Percentiles rank a stretch among this genome's conserved stretches.
phyloP scores from a whole-genome alignment of 768 basidiomycete species.

The Termitomyces titanicus region DNA sequence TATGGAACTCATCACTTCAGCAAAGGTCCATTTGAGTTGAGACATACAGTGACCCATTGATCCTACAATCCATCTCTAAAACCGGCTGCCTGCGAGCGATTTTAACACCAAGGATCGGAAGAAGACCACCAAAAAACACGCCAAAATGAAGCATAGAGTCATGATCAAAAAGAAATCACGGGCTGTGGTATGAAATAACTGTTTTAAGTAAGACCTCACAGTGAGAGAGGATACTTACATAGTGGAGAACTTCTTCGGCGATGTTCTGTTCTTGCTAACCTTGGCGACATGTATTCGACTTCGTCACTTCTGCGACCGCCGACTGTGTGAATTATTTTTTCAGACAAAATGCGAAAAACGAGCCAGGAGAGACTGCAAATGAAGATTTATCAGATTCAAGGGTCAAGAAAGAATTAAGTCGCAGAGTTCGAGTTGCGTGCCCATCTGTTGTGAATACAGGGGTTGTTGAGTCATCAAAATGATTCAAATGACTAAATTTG shows the following conservation, averaged over 20 bases:
- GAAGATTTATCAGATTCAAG: no score
- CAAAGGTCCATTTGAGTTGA: neutral
- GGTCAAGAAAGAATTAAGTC: no score
- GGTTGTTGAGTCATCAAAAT: no score
- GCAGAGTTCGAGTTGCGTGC: no score
- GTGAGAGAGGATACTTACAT: conserved; percentile 3
- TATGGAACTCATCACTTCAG: no score
- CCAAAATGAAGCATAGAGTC: conserved; percentile 35
- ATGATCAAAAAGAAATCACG: conserved; percentile 41
- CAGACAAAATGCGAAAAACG: no score
- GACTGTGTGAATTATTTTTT: no score
- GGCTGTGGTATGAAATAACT: conserved; percentile 17
- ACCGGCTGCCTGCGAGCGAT: conserved; percentile 6
- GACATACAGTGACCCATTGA: neutral
- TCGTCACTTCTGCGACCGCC: neutral
- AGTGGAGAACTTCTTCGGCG: neutral
- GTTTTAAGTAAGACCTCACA: neutral
- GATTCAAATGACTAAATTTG: no score
- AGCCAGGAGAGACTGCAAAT: no score
- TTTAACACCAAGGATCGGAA: conserved; percentile 27
- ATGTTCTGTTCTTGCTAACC: neutral
- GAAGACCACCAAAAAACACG: conserved; percentile 31
- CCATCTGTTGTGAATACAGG: no score
- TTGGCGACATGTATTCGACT: neutral
- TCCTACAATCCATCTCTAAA: neutral